phyloP scores from a whole-genome alignment of 768 basidiomycete genomes.

The Guyanaporus albipodus region DNA sequence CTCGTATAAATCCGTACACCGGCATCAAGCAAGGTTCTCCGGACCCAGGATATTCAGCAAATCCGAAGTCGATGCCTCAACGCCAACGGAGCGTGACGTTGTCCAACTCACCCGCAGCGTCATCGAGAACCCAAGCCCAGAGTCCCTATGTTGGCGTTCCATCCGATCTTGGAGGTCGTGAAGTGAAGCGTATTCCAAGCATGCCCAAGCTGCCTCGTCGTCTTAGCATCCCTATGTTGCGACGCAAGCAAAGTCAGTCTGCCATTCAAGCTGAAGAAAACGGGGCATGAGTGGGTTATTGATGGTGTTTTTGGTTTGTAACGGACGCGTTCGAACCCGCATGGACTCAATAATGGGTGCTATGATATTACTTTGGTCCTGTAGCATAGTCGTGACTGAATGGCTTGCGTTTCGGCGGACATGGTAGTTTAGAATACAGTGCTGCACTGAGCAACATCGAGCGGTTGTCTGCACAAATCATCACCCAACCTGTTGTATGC shows the following conservation, averaged over 20 bases:
- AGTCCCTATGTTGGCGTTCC: background rate
- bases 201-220: slow-evolving; percentile 25
- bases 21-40: slow-evolving; percentile 8
- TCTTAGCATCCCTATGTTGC: slow-evolving; percentile 27
- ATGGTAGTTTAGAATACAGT: too few relatives aligned
- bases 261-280: background rate
- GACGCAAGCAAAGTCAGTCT: slow-evolving; percentile 25
- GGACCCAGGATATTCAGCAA: background rate
- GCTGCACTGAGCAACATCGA: too few relatives aligned
- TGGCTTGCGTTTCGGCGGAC: too few relatives aligned
- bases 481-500: too few relatives aligned
- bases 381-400: too few relatives aligned
- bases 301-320: background rate
- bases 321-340: background rate
- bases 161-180: background rate
- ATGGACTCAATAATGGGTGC: too few relatives aligned
- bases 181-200: slow-evolving; percentile 16
- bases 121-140: background rate
- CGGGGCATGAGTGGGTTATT: background rate
- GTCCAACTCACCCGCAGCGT: slow-evolving; percentile 10
- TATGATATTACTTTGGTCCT: too few relatives aligned
- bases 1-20: slow-evolving; percentile 1
- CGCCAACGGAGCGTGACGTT: slow-evolving; percentile 23
- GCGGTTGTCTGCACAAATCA: too few relatives aligned
- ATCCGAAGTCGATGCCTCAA: background rate